A percentile compares a stretch with the other conserved stretches of the same genome.
phyloP scores from a whole-genome alignment of 2,329 filamentous ascomycete species.

The Zopfia rhizophila region DNA sequence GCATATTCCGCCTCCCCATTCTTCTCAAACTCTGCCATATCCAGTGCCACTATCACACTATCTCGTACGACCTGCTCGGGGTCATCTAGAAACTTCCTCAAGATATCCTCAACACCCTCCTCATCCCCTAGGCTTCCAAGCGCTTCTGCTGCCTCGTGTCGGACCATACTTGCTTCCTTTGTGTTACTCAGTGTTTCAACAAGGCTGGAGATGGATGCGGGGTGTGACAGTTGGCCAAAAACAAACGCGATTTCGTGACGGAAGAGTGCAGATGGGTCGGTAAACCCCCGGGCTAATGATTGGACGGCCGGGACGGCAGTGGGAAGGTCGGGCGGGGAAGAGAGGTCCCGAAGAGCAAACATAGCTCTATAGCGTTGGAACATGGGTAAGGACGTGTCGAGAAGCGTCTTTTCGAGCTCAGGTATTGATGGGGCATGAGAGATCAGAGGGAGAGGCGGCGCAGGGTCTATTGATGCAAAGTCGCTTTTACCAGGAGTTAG shows the following conservation, averaged over 20 bases:
- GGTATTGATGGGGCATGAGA: conserved; percentile 71
- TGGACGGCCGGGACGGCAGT: conserved; percentile 89
- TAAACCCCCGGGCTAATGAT: conserved; percentile 85
- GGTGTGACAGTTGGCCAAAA: conserved; percentile 94
- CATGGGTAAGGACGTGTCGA: conserved; percentile 81
- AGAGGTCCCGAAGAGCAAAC: conserved; percentile 95
- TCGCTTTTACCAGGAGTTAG: conserved; percentile 69
- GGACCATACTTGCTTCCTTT: conserved; percentile 92
- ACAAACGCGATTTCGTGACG: conserved; percentile 98
- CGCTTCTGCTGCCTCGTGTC: conserved; percentile 96
- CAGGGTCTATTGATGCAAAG: conserved; percentile 95
- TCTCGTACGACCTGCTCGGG: conserved; percentile 93
- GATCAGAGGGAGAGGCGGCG: conserved; percentile 83
- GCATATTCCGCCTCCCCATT: conserved; percentile 91
- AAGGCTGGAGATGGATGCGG: conserved; percentile 93
- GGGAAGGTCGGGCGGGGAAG: conserved; percentile 89
- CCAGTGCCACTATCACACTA: conserved; percentile 92
- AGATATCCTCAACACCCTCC: conserved; percentile 86
- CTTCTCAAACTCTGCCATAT: conserved; percentile 98
- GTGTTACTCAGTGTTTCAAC: conserved; percentile 79
- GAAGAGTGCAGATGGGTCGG: conserved; percentile 90
- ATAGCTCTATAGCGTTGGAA: conserved; percentile 97
- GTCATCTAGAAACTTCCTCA: conserved; percentile 87
- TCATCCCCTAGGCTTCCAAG: conserved; percentile 94
- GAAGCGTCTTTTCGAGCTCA: conserved; percentile 78